Evolutionary conservation across 2,329 filamentous ascomycete species (phyloP).

Genomic region (Drechslerella dactyloides): DNA sequence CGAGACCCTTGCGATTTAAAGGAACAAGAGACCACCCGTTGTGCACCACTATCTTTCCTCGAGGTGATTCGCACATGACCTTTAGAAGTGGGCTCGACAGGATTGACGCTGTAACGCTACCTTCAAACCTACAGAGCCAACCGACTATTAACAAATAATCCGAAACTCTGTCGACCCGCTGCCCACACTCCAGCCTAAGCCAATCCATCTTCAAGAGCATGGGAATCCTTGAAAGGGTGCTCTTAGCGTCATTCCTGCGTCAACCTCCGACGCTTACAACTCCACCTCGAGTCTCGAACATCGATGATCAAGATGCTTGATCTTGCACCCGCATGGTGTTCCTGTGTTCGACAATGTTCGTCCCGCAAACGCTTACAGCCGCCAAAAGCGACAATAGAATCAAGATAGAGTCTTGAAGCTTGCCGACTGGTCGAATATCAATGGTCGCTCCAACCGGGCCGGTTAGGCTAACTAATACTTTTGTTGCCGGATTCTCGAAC

Average conservation of each 20-base stretch:
- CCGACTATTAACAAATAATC: neutral
- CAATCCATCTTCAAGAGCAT: neutral
- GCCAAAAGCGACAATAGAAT: neutral
- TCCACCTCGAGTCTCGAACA: no score
- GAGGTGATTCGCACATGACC: neutral
- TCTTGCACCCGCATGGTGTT: no score
- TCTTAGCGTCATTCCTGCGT: slow-evolving; percentile 13
- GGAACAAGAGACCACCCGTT: slow-evolving; percentile 11
- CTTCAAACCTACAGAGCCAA: no score
- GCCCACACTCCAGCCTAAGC: neutral
- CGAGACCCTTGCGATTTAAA: slow-evolving; percentile 20
- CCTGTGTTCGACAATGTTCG: neutral
- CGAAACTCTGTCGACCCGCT: neutral
- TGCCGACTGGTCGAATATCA: neutral
- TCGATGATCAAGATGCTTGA: no score
- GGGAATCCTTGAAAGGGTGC: neutral
- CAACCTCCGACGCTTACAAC: slow-evolving; percentile 4
- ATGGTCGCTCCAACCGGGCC: neutral
- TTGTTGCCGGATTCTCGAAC: neutral
- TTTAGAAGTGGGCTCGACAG: neutral
- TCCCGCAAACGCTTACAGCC: neutral
- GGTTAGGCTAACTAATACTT: neutral
- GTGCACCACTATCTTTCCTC: slow-evolving; percentile 15
- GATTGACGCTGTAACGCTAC: neutral
- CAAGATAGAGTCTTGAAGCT: neutral